phyloP scores from a whole-genome alignment of 139 green algal species.

The Auxenochlorella pyrenoidosa region DNA sequence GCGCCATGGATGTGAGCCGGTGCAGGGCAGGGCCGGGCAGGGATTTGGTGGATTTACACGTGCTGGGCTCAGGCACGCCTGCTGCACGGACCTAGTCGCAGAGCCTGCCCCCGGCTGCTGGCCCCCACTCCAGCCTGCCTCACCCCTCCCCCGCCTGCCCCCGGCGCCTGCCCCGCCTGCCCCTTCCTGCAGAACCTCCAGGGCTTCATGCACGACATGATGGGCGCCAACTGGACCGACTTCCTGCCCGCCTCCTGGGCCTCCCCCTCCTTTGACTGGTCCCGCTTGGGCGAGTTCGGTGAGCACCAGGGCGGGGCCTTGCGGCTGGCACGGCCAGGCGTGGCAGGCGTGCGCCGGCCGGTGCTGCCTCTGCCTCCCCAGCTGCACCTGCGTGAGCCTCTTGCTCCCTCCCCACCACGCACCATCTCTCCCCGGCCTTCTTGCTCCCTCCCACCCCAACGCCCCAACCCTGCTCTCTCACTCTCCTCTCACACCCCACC shows the following conservation, averaged over 20 bases:
- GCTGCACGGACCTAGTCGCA: too few relatives aligned
- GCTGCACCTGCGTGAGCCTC: too few relatives aligned
- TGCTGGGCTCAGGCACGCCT: neutral
- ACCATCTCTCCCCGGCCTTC: too few relatives aligned
- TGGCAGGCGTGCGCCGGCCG: too few relatives aligned
- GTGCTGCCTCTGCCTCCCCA: too few relatives aligned
- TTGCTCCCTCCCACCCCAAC: too few relatives aligned
- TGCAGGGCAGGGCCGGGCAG: neutral
- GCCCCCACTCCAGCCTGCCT: neutral
- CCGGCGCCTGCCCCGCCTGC: neutral
- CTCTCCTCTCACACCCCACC: too few relatives aligned
- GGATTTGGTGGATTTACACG: too few relatives aligned
- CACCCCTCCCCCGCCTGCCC: neutral
- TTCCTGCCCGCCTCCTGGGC: conserved; percentile 8
- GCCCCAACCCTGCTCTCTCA: too few relatives aligned
- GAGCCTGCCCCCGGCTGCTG: too few relatives aligned
- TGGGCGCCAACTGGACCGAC: conserved; percentile 15
- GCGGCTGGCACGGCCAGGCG: too few relatives aligned
- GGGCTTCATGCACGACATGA: conserved; percentile 16
- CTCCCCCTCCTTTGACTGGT: conserved; percentile 23
- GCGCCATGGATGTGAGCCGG: neutral
- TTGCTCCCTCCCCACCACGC: too few relatives aligned
- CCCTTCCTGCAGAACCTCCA: conserved; percentile 3
- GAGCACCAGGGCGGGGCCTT: neutral
- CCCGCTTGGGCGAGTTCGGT: conserved; percentile 23